A percentile compares a stretch with the other conserved stretches of the same genome.
Conservation (phyloP, 768 basidiomycete genomes). For the Leccinum subgranulosum region DNA sequence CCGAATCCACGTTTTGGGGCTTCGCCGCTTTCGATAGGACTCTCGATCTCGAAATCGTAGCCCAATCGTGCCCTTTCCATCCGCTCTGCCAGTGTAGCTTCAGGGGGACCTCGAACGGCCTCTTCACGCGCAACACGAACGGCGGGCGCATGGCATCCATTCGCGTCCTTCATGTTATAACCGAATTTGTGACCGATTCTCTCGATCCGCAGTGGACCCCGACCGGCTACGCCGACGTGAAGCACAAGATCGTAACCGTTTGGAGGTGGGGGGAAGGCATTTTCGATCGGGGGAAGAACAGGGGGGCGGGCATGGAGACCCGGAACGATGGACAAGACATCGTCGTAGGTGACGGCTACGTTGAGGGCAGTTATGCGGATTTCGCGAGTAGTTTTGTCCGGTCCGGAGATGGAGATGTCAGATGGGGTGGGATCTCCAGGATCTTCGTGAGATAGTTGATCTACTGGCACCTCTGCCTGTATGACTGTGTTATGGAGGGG, state of each 20-base stretch:
- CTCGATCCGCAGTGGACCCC: constrained; percentile 63
- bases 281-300: constrained; percentile 37
- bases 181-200: constrained; percentile 63
- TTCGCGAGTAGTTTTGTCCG: constrained; percentile 29
- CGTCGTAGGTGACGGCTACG: constrained; percentile 58
- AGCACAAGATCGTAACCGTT: constrained; percentile 67
- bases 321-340: constrained; percentile 52
- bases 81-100: constrained; percentile 25
- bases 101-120: constrained; percentile 11
- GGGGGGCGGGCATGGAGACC: constrained; percentile 62
- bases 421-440: constrained; percentile 1
- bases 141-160: constrained; percentile 51
- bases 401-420: constrained; percentile 2
- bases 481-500: constrained; percentile 57
- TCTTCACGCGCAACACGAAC: constrained; percentile 32
- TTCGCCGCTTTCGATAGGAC: constrained; percentile 27
- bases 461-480: constrained; percentile 35
- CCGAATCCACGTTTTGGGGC: constrained; percentile 35
- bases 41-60: constrained; percentile 26
- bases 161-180: constrained; percentile 66
- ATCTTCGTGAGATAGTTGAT: constrained; percentile 18
- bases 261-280: constrained; percentile 38
- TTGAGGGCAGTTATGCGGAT: constrained; percentile 60
- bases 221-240: constrained; percentile 66
- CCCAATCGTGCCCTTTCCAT: constrained; percentile 30